Conservation (phyloP, 305 asterid genomes). For the Fraxinus latifolia region DNA sequence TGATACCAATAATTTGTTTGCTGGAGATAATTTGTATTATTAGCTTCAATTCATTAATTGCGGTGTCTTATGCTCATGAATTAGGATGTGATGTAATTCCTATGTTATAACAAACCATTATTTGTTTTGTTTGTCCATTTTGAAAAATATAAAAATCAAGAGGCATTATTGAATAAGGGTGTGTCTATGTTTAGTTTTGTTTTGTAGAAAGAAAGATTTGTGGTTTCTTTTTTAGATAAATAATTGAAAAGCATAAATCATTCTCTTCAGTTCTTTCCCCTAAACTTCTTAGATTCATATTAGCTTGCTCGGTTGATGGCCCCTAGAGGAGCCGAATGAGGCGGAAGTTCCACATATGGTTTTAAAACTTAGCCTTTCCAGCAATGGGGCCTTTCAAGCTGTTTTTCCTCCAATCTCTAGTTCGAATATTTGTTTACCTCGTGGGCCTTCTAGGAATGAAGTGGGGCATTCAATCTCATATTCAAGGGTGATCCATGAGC, state of each 20-base stretch:
- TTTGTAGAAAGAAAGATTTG: neutral
- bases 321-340: neutral
- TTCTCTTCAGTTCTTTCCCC: neutral
- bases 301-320: neutral
- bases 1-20: neutral
- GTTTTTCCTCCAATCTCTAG: neutral
- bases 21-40: neutral
- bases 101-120: neutral
- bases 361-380: neutral
- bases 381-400: neutral
- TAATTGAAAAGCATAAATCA: neutral
- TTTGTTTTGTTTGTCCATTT: neutral
- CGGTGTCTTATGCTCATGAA: neutral
- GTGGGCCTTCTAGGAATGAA: neutral
- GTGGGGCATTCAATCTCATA: neutral
- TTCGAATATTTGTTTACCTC: neutral
- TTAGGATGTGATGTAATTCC: neutral
- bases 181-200: neutral
- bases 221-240: neutral
- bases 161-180: neutral
- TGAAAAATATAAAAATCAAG: neutral
- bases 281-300: neutral
- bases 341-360: neutral
- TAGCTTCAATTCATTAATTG: neutral
- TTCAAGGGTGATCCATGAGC: neutral